phyloP scores from a whole-genome alignment of 352 stramenopile genomes.

The Phytophthora uliginosa region DNA sequence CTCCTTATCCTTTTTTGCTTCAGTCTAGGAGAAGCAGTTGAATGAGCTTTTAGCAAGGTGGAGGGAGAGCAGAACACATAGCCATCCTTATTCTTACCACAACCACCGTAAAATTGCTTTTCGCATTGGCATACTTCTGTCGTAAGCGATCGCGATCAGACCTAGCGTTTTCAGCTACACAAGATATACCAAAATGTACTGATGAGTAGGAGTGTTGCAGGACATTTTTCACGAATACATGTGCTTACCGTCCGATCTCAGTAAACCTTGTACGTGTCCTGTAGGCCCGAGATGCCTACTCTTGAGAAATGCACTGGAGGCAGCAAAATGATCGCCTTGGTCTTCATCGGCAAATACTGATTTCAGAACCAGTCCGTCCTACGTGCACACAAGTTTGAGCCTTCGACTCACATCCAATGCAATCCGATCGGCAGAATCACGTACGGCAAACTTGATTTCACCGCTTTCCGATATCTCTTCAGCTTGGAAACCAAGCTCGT shows the following conservation, averaged over 20 bases:
- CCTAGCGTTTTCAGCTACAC: conserved; percentile 52
- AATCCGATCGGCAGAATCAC: conserved; percentile 1
- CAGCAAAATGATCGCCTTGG: conserved; percentile 1
- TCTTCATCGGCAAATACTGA: conserved; percentile 64
- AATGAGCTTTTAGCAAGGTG: conserved; percentile 3
- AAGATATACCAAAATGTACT: not conserved
- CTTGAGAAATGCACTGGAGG: conserved; percentile 16
- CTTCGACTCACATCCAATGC: not conserved
- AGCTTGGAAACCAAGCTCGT: conserved; percentile 83
- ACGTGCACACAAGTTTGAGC: conserved; percentile 1
- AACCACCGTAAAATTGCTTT: conserved; percentile 79
- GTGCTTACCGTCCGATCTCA: conserved; percentile 34
- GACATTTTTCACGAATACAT: not conserved
- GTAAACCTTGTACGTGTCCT: conserved; percentile 22
- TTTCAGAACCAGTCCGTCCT: conserved; percentile 78
- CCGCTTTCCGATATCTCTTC: conserved; percentile 80
- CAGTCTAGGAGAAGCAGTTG: conserved; percentile 46
- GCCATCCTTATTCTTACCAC: conserved; percentile 43
- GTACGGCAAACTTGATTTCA: conserved; percentile 87
- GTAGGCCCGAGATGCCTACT: conserved; percentile 9
- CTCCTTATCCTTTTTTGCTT: conserved; percentile 83
- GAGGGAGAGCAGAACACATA: not conserved
- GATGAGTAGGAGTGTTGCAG: not conserved
- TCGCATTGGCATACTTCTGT: conserved; percentile 85
- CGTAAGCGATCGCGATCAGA: conserved; percentile 76